Base-by-base conservation (phyloP, 495 filamentous ascomycete genomes). In the Lophiotrema nucula region DNA sequence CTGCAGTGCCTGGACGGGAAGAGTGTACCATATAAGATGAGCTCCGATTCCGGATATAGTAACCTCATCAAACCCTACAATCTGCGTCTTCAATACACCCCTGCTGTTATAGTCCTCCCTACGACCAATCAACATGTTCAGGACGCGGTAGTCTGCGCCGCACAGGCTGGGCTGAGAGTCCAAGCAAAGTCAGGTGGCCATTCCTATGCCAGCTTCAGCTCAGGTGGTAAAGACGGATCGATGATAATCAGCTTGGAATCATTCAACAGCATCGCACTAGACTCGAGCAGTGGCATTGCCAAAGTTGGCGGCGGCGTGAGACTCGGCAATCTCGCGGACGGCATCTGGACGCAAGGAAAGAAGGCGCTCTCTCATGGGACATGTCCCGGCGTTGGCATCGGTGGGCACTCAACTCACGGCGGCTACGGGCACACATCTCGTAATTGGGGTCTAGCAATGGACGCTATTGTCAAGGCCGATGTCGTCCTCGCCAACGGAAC, bases 181-280 rank as follows among this genome's bases (percentile, higher is more conserved):
- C 86, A 89, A 61, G 76, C 87, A 8, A 82, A 78, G 62, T 82
- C 81, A 35, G 88, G 88, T 13, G 89, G 89, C 0, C 89, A 91
- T 66, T 88, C 84, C 13, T 90, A 86, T 71, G 83, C 76, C 1
- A 83, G 81, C 3, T 80, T 80, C 62, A 71, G 70, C 70, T 66
- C 41, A 51, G 80, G 82, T 22, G 79, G 81, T 13, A 64, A 72
- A 12, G 70, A 81, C 65, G 82, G 83, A 13, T 77, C 73, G 22
- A 70, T 87, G 27, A 75, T 82, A 64, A 75, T 87, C 57, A 78
- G 84, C 55, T 68, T 87, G 59, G 61, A 79, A 55, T 76, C 78
- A 13, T 72, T 85, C 54, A 61, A 75, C 15, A 48, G 42, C 2
- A 53, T 86, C 58, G 63, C 41, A 4, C 68, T 84, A 47, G 80